phyloP scores from a whole-genome alignment of 148 eudicot genomes.

The Silene latifolia region DNA sequence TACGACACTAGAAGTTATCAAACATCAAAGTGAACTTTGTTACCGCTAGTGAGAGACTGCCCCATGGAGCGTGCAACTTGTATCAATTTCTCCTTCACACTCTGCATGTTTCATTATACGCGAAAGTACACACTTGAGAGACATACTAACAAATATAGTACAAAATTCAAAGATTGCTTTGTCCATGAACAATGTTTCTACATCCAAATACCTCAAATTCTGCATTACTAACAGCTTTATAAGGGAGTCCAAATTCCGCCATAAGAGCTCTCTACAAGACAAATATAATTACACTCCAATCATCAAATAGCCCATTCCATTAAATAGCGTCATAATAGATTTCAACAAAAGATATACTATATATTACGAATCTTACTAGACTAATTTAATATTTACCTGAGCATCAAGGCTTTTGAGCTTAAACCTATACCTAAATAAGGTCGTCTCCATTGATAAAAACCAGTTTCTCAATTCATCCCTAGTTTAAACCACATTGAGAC shows the following conservation, averaged over 20 bases:
- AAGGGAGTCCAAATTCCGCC: constrained; percentile 70
- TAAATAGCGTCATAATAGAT: neutral
- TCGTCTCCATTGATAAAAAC: constrained; percentile 90
- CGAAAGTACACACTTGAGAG: constrained; percentile 1
- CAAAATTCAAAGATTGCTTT: neutral
- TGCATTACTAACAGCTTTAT: constrained; percentile 52
- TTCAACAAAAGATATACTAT: neutral
- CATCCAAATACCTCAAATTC: constrained; percentile 62
- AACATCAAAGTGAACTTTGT: neutral
- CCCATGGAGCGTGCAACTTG: constrained; percentile 72
- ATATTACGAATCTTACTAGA: neutral
- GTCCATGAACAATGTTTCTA: neutral
- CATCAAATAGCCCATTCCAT: neutral
- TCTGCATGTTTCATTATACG: constrained; percentile 35
- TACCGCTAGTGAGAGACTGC: constrained; percentile 45
- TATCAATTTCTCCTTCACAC: constrained; percentile 61
- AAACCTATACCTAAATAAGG: constrained; percentile 72
- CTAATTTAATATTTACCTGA: constrained; percentile 39
- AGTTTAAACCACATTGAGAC: neutral
- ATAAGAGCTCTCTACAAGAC: constrained; percentile 51
- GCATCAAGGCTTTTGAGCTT: constrained; percentile 46
- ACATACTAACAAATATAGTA: neutral
- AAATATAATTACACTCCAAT: neutral
- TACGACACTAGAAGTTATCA: neutral
- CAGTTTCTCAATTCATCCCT: constrained; percentile 89